Base-by-base conservation (phyloP, 2,329 filamentous ascomycete genomes). In the Thelonectria blattea region DNA sequence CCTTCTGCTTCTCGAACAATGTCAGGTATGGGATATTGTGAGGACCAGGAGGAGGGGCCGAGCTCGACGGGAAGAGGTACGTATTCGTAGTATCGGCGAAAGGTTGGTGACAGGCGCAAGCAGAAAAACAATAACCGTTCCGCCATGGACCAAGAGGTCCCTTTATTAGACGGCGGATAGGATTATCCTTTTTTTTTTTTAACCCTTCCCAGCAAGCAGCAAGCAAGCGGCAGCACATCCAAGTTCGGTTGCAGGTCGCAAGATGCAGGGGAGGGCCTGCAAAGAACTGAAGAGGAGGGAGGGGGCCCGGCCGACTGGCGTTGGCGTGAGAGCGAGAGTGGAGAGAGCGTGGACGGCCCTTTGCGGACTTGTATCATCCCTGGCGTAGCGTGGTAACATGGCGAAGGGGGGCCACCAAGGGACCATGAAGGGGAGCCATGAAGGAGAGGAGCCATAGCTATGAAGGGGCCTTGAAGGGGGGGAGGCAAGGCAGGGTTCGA, bases 291-390 rank as follows among this genome's bases (percentile, higher is more conserved):
- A 24, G 22, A 24, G 22, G n/a, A 24, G 22, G 22, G 22, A 24
- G 22, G 22, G 22, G 22, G 22, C 22, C 22, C 22, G 22, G 22
- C 22, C 22, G 22, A 24, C 22, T 24, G 54, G 56, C 54, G 54
- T 68, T 68, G 53, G 65, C 55, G 67, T 68, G 57, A 63, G 60
- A 47, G 67, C 66, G 65, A 10, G 65, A 62, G 58, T 56, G 53
- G 18, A 32, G 52, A 30, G 53, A 37, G 42, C 34, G 37, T 48
- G 49, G 56, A 49, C 53, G 48, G 24, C 45, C 37, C 27, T 56
- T 15, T 43, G 45, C 11, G 43, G 24, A 27, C 18, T 46, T 24
- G 43, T 15, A 24, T 10, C 20, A 47, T 49, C 34, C 53, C 27
- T 42, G 53, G 48, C n/a, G 8, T 47, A 52, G 52, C 55, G 57